A percentile compares a stretch with the other conserved stretches of the same genome.
Conservation (phyloP, 176 grass and related monocot genomes). For the Saccharum spontaneum region DNA sequence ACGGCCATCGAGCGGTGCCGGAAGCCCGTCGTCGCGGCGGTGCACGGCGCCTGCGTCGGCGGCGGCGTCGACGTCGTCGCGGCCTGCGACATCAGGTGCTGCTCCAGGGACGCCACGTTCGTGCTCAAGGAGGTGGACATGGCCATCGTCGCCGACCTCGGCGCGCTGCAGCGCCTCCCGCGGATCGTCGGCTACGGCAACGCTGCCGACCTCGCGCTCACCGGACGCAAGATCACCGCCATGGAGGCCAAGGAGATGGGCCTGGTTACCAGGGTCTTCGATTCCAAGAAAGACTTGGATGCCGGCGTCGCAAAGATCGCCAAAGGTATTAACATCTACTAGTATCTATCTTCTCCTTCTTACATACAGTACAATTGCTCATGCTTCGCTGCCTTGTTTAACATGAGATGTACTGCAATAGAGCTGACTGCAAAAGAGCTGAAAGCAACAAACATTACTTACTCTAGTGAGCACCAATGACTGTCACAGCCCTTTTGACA, state of each 20-base stretch:
- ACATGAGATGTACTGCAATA: background rate
- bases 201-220: constrained; percentile 66
- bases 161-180: constrained; percentile 69
- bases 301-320: constrained; percentile 52
- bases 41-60: constrained; percentile 81
- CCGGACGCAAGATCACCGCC: constrained; percentile 60
- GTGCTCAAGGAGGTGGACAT: constrained; percentile 90
- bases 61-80: constrained; percentile 64
- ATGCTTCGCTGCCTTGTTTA: background rate
- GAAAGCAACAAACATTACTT: background rate
- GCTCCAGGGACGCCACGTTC: constrained; percentile 68
- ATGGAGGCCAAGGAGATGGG: constrained; percentile 82
- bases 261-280: constrained; percentile 65
- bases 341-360: too few species aligned
- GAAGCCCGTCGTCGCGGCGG: constrained; percentile 71
- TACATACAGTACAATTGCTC: too few species aligned
- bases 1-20: constrained; percentile 68
- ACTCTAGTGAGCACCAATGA: background rate
- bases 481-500: background rate
- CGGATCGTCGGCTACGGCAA: constrained; percentile 69
- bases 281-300: constrained; percentile 59
- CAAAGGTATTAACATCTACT: constrained; percentile 39
- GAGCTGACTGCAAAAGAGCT: background rate
- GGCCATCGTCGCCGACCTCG: constrained; percentile 81
- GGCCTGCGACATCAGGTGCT: constrained; percentile 72